Base-by-base conservation (phyloP, 169 alveolate species). In the Cryptosporidium viatorum region DNA sequence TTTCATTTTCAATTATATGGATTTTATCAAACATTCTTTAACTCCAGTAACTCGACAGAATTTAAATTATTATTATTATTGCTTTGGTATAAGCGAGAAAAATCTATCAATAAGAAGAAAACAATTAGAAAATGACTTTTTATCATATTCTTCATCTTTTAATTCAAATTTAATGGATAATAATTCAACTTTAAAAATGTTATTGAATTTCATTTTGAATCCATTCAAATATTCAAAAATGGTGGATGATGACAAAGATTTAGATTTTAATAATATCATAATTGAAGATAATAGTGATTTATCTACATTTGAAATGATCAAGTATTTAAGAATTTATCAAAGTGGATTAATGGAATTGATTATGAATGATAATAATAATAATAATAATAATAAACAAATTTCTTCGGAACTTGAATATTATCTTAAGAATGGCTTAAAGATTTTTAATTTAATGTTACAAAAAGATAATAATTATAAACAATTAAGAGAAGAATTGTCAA, bases 401-500 rank as follows among this genome's bases (percentile, higher is more conserved):
- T 45, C 68, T 0, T 1, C 5, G n/a, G 48, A 45, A 6, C 26
- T 80, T 26, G 23, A 43, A 8, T 39, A 21, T 26, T 80, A 41
- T 41, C 33, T 41, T 2, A 62, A 65, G 14, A 62, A 23, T 8
- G 89, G 89, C 8, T 62, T 80, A n/a, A 21, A 60, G 4, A 6
- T 80, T 16, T 65, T 80, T 26, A 29, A 41, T 9, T 29, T 5
- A 4, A 41, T 26, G 8, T n/a, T 80, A 12, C 26, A 43, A 8
- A 80, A 80, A 18, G 80, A 59, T 29, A 59, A 80, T 62, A 80
- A 80, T 73, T 80, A 43, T 41, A 80, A 43, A 33, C 89, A 80
- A 31, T n/a, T 80, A 52, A 59, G 89, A n/a, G 89, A 80, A 18
- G 89, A 80, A 18, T 2, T 65, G 39, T 80, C 89, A 41, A 80